Base-by-base conservation (phyloP, 2,329 filamentous ascomycete species). In the Lasiodiplodia sp. region DNA sequence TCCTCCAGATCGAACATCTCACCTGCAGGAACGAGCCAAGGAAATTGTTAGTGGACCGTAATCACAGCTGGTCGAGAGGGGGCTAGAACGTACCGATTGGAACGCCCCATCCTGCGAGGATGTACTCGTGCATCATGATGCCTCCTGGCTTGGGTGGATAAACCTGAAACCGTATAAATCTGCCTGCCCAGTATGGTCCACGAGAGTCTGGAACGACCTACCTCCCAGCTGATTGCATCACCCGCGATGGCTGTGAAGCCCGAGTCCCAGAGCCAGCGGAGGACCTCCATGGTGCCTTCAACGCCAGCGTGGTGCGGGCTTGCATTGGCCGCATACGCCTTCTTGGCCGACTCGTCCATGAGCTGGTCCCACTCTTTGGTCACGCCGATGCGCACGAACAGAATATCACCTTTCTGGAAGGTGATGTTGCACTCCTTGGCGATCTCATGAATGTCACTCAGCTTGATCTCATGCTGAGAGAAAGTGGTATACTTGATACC, bases 71-170 rank as follows among this genome's bases (percentile, higher is more conserved):
- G 60, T 8, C 14, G 5, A 3, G 3, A 62, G 31, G 12, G 47
- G 60, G 4, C 47, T 25, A 52, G 47, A 53, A 63, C 60, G 2
- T 38, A 64, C 60, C 78, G 62, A 81, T 78, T 73, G 76, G 76
- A 78, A 85, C 79, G 0, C 85, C 85, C 84, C 85, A 87, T 0
- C 84, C 83, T 0, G 81, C 83, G 0, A 86, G 75, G 11, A 84
- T 70, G 77, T 79, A 84, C 70, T 82, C 75, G 71, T 82, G 81
- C 53, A 68, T 51, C 55, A 63, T 51, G 23, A 68, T 34, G 57
- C 51, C 55, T 49, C 49, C 55, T 34, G 66, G 23, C 25, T 53
- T 63, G 10, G 57, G 44, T 6, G 66, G 66, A 47, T 63, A 68
- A 12, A 68, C 66, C 66, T 68, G 25, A 16, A 64, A 64, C 31